Conservation (phyloP, 441 rosid species). For the Erodium moschatum region DNA sequence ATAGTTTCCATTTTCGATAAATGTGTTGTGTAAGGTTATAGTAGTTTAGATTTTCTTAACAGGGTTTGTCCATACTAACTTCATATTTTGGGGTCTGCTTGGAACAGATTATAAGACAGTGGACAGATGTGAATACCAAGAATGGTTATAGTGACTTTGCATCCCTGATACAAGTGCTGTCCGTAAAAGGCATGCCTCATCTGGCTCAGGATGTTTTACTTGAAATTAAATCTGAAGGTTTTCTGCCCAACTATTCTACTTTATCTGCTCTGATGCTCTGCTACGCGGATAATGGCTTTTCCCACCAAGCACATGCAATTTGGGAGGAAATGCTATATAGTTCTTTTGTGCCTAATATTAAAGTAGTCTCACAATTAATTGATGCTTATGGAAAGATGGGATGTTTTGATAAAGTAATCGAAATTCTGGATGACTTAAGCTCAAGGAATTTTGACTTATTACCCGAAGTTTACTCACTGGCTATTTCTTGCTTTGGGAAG, state of each 20-base stretch:
- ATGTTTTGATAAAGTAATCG: constrained; percentile 32
- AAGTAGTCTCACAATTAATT: constrained; percentile 38
- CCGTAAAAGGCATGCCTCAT: constrained; percentile 30
- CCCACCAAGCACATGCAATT: constrained; percentile 37
- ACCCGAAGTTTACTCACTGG: constrained; percentile 36
- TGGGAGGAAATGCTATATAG: constrained; percentile 50
- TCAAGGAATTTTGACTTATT: constrained; percentile 29
- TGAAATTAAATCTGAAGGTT: constrained; percentile 43
- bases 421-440: constrained; percentile 35
- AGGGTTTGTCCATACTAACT: background rate
- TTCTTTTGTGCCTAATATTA: constrained; percentile 34
- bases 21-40: background rate
- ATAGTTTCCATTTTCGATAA: background rate
- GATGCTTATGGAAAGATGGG: constrained; percentile 42
- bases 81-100: background rate
- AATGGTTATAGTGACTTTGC: constrained; percentile 31
- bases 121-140: constrained; percentile 25
- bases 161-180: constrained; percentile 28
- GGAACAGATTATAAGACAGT: constrained; percentile 28
- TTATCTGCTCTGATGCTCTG: constrained; percentile 47
- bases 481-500: constrained; percentile 59
- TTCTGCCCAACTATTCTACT: constrained; percentile 28
- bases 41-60: background rate
- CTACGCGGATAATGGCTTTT: constrained; percentile 43
- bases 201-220: constrained; percentile 38